phyloP scores from a whole-genome alignment of 83 land plant species.

The Thuja plicata region DNA sequence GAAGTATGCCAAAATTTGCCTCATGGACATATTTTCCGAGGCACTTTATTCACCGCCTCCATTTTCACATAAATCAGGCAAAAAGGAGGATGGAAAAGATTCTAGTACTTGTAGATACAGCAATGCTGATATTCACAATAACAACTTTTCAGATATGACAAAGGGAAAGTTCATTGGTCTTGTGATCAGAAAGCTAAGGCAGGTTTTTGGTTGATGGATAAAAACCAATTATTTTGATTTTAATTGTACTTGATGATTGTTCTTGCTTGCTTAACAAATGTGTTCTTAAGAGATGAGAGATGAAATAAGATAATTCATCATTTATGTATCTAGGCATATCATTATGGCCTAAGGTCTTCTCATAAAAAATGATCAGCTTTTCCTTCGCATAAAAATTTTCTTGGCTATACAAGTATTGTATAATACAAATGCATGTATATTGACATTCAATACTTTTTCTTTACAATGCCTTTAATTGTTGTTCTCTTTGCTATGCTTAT shows the following conservation, averaged over 20 bases:
- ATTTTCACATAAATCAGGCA: constrained; percentile 14
- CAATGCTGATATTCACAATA: not conserved
- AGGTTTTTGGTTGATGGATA: not conserved
- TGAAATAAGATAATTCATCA: not conserved
- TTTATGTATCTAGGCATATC: not conserved
- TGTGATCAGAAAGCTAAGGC: constrained; percentile 36
- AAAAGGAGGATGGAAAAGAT: constrained; percentile 12
- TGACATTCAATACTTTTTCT: not conserved
- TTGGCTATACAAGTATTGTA: not conserved
- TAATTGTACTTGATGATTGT: not conserved
- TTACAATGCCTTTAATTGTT: not conserved
- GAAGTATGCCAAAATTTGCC: constrained; percentile 32
- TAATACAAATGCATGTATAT: not conserved
- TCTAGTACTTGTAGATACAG: not conserved
- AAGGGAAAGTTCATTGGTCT: constrained; percentile 27
- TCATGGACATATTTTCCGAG: constrained; percentile 55
- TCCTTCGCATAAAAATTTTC: not conserved
- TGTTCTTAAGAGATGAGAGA: not conserved
- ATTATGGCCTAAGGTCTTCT: not conserved
- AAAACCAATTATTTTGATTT: not conserved
- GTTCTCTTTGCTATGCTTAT: not conserved
- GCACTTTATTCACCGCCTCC: constrained; percentile 37
- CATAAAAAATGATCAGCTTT: not conserved
- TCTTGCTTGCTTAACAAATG: not conserved
- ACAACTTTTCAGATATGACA: not conserved